Evolutionary conservation across 2,329 filamentous ascomycete genomes (phyloP), one percentile per base, ranked within the genome.

Genomic region (Furcasterigmium furcatum): DNA sequence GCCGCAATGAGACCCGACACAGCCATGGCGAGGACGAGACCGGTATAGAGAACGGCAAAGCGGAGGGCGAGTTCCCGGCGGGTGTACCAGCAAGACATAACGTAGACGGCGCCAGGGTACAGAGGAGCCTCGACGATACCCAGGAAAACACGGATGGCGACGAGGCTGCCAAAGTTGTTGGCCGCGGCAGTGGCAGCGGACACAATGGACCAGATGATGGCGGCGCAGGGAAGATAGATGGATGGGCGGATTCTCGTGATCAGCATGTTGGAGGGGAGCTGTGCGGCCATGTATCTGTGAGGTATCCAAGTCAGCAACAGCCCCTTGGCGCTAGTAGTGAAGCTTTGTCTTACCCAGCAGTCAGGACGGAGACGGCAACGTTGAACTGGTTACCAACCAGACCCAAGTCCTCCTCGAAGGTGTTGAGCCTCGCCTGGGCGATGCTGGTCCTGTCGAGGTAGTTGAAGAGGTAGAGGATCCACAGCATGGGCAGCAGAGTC

Each of bases 31-130:
- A 39, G 36, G 12, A 39, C 21, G n/a, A 24, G 20, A 10, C 20
- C 36, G 9, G 36, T 39, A n/a, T 39, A 39, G 8, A 25, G 20
- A 9, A 39, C 13, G 20, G 36, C 36, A 14, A 22, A 22, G 12
- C 36, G 36, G 7, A 39, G 54, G 16, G 76, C 45, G 22, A 77
- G 77, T 59, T 87, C 84, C 4, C 88, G 66, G 46, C 91, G 85
- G 60, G 91, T 92, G 44, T 91, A 90, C 87, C 86, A 91, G 4
- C 48, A 53, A 19, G 54, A 58, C 9, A 60, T 41, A 19, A 60
- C 44, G 32, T 35, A 35, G 14, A 35, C 32, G 14, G 32, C 32
- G 6, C 46, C 50, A 6, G 46, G 53, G 29, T 55, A 57, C 38
- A 58, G 51, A 1, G 56, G 57, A 0, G 57, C 57, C 12, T 59